phyloP scores from a whole-genome alignment of 352 stramenopile genomes.

The Pythium myriotylum region DNA sequence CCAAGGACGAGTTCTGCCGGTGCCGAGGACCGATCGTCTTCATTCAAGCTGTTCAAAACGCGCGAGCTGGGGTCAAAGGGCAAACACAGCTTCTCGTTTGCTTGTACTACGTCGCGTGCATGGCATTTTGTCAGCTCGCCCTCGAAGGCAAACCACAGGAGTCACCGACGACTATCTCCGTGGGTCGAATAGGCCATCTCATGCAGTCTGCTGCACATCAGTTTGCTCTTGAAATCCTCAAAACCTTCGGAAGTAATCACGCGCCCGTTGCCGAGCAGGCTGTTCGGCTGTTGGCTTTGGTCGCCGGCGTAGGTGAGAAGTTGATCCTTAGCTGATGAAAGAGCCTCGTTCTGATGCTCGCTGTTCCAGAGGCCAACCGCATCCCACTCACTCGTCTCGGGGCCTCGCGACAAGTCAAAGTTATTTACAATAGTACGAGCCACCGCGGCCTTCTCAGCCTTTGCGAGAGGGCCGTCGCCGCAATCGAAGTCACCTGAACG shows the following conservation, averaged over 20 bases:
- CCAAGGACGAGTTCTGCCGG: constrained; percentile 48
- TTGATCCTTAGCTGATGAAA: background rate
- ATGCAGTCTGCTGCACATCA: constrained; percentile 48
- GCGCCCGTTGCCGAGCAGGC: constrained; percentile 46
- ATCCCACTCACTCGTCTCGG: constrained; percentile 58
- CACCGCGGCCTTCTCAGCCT: constrained; percentile 46
- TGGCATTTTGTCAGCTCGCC: constrained; percentile 53
- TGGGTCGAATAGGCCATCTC: constrained; percentile 37
- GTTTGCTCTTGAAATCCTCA: constrained; percentile 48
- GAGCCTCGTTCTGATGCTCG: background rate
- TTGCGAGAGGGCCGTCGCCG: constrained; percentile 55
- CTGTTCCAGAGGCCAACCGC: constrained; percentile 43
- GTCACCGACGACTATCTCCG: constrained; percentile 15
- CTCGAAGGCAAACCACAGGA: background rate
- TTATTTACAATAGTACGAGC: constrained; percentile 56
- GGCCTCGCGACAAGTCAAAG: constrained; percentile 52
- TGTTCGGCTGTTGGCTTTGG: constrained; percentile 50
- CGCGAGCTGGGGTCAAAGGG: background rate
- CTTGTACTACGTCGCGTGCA: constrained; percentile 52
- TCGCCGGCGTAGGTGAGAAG: constrained; percentile 47
- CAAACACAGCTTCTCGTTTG: constrained; percentile 17
- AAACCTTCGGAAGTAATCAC: constrained; percentile 22
- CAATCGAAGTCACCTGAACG: constrained; percentile 60
- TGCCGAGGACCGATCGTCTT: constrained; percentile 30
- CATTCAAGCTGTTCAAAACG: constrained; percentile 32